A percentile compares a stretch with the other conserved stretches of the same genome.
These are phyloP conservation scores for Cnidoscolus chayamansa DNA, from an alignment of 441 rosid genomes.

Conservation along the genomic window DNA sequence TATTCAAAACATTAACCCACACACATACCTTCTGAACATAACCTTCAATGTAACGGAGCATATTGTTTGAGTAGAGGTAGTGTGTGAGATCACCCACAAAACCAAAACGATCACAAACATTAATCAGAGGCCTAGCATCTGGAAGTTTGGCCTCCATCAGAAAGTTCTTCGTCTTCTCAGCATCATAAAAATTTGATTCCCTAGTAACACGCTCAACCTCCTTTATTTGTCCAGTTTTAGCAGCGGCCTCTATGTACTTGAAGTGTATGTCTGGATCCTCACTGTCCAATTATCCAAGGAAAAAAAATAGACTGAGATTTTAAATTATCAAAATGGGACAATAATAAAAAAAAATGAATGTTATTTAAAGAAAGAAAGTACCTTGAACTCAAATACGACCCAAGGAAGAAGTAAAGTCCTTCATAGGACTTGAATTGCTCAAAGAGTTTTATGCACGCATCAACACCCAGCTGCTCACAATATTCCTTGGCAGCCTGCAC, in stretches of 20 bases:
- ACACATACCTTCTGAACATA: conserved; percentile 90
- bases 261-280: conserved; percentile 96
- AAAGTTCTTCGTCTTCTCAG: conserved; percentile 94
- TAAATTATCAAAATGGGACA: neutral
- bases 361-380: conserved; percentile 22
- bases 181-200: conserved; percentile 89
- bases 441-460: conserved; percentile 87
- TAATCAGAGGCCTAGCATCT: conserved; percentile 83
- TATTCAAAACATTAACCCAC: conserved; percentile 1
- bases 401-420: conserved; percentile 94
- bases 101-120: conserved; percentile 98
- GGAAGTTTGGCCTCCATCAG: conserved; percentile 98
- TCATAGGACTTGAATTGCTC: conserved; percentile 98
- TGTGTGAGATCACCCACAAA: conserved; percentile 98
- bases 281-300: conserved; percentile 30
- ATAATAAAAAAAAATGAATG: neutral
- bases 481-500: conserved; percentile 95
- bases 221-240: conserved; percentile 95
- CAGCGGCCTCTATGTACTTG: conserved; percentile 96
- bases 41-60: conserved; percentile 99
- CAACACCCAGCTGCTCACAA: conserved; percentile 94
- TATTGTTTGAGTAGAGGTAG: conserved; percentile 91
- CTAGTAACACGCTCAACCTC: conserved; percentile 98
- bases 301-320: neutral
- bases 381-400: conserved; percentile 97